Conservation (phyloP, 208 protist species). For the Wallacemonas collosoma region DNA sequence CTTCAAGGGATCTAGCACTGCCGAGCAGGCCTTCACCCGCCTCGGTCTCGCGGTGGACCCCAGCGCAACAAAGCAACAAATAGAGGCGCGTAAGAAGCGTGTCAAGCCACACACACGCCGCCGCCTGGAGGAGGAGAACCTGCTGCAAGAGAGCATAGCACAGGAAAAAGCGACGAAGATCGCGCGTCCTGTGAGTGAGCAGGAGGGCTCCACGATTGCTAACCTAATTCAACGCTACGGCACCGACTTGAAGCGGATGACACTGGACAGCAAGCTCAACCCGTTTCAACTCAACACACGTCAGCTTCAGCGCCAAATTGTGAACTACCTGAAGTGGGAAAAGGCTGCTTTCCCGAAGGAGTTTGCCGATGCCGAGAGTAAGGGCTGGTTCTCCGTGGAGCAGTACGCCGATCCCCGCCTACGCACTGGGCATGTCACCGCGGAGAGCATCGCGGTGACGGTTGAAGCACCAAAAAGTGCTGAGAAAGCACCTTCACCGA, state of each 20-base stretch:
- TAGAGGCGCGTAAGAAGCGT: conserved; percentile 51
- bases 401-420: conserved; percentile 57
- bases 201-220: conserved; percentile 70
- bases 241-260: conserved; percentile 84
- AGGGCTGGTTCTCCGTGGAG: conserved; percentile 78
- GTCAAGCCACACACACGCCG: conserved; percentile 42
- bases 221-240: conserved; percentile 72
- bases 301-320: conserved; percentile 81
- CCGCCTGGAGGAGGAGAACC: conserved; percentile 55
- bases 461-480: neutral
- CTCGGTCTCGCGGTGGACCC: conserved; percentile 77
- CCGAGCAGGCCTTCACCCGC: conserved; percentile 76
- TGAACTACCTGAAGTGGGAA: conserved; percentile 85
- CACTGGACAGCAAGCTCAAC: conserved; percentile 77
- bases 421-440: conserved; percentile 30
- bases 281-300: conserved; percentile 85
- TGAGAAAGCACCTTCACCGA: neutral
- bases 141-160: conserved; percentile 35
- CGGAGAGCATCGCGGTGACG: neutral
- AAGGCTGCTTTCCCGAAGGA: conserved; percentile 70
- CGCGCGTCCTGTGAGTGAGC: conserved; percentile 72
- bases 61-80: conserved; percentile 32
- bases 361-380: conserved; percentile 71
- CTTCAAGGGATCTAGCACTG: conserved; percentile 60
- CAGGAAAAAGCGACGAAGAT: conserved; percentile 38